Evolutionary conservation across 2,329 filamentous ascomycete species (phyloP).

Genomic region (Epichloe aotearoae): DNA sequence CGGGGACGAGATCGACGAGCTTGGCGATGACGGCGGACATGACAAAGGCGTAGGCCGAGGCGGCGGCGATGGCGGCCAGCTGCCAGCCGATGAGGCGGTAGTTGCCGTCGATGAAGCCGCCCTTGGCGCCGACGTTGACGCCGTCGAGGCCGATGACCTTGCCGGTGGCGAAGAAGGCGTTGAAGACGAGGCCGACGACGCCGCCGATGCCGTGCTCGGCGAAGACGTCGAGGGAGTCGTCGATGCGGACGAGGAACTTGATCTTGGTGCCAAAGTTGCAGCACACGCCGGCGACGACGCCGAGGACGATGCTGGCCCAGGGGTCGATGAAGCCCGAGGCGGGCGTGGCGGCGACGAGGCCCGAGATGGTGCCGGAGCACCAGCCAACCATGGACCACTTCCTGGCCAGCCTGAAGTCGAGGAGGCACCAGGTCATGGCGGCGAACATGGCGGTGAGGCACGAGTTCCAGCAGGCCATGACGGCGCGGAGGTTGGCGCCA

Average conservation of each 20-base stretch:
- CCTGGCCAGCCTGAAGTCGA: constrained; percentile 85
- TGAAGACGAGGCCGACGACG: constrained; percentile 58
- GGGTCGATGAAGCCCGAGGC: constrained; percentile 55
- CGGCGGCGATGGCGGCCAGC: constrained; percentile 60
- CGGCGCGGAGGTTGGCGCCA: constrained; percentile 83
- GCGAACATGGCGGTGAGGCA: constrained; percentile 88
- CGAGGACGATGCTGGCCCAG: constrained; percentile 55
- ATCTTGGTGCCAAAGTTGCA: constrained; percentile 58
- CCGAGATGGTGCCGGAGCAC: constrained; percentile 59
- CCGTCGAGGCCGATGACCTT: constrained; percentile 64
- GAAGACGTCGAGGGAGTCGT: constrained; percentile 60
- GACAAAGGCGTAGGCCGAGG: constrained; percentile 55
- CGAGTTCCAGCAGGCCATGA: constrained; percentile 97
- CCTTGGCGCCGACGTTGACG: constrained; percentile 53
- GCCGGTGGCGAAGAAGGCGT: constrained; percentile 56
- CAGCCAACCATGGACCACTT: constrained; percentile 81
- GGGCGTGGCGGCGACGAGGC: constrained; percentile 56
- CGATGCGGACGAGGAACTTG: constrained; percentile 50
- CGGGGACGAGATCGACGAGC: constrained; percentile 60
- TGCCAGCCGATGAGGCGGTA: constrained; percentile 67
- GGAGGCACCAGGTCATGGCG: constrained; percentile 83
- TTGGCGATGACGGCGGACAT: constrained; percentile 64
- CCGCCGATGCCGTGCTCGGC: constrained; percentile 59
- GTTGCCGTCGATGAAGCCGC: constrained; percentile 66
- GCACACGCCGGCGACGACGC: constrained; percentile 49